These are phyloP conservation scores for Erucastrum elatum DNA, from an alignment of 345 rosid species.

Conservation along the genomic window DNA sequence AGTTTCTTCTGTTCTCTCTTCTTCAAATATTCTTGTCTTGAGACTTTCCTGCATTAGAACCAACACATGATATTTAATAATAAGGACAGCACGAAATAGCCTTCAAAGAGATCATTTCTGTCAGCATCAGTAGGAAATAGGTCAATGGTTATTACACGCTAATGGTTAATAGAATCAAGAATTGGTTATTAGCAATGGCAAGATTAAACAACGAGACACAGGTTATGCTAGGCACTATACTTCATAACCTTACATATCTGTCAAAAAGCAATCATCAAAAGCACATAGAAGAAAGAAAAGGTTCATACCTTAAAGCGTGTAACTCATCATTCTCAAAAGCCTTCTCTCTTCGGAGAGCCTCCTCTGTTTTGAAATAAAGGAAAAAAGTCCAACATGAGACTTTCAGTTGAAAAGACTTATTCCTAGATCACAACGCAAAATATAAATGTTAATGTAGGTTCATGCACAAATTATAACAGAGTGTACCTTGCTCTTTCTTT, in stretches of 20 bases:
- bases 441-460: neutral
- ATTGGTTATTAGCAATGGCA: neutral
- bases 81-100: constrained; percentile 17
- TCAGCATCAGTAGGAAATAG: neutral
- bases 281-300: constrained; percentile 12
- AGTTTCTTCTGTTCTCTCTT: constrained; percentile 96
- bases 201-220: neutral
- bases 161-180: constrained; percentile 14
- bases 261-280: constrained; percentile 9
- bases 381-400: constrained; percentile 10
- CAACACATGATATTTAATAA: constrained; percentile 27
- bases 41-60: constrained; percentile 63
- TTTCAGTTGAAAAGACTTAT: neutral
- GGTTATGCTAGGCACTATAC: constrained; percentile 20
- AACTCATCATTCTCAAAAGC: constrained; percentile 67
- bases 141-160: neutral
- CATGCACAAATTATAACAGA: constrained; percentile 25
- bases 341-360: constrained; percentile 66
- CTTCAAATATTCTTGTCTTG: constrained; percentile 89
- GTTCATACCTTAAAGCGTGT: constrained; percentile 63
- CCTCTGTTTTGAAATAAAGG: constrained; percentile 52
- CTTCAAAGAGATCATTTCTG: constrained; percentile 17
- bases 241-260: constrained; percentile 12
- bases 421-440: constrained; percentile 5
- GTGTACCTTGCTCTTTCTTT: constrained; percentile 78